A percentile compares a stretch with the other conserved stretches of the same genome.
Conservation (phyloP, 352 stramenopile species). For the Pelagophyceae sp. region DNA sequence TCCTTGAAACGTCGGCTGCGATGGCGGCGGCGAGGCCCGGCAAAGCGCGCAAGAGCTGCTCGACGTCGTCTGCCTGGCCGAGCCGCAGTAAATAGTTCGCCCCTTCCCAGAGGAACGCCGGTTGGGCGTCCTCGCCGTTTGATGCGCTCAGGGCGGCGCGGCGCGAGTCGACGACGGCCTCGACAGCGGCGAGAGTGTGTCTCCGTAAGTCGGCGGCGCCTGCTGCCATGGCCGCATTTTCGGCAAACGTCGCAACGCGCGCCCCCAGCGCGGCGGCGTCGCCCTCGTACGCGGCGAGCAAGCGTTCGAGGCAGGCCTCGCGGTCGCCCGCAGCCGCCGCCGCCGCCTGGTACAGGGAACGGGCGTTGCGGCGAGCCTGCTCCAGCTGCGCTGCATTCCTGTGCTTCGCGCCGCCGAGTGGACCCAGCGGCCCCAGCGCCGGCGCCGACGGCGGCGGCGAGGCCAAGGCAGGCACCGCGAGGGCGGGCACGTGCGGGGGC, state of each 20-base stretch:
- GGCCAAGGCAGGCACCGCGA: not conserved
- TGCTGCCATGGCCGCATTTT: not conserved
- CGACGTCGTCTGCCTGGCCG: not conserved
- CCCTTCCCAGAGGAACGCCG: conserved; percentile 17
- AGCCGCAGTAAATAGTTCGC: not conserved
- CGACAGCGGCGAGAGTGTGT: not conserved
- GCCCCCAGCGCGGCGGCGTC: no score
- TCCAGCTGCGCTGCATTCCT: not conserved
- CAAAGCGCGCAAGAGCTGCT: not conserved
- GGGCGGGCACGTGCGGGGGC: no score
- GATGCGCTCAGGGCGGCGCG: not conserved
- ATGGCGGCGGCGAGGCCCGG: not conserved
- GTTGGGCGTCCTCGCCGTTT: not conserved
- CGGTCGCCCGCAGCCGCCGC: not conserved
- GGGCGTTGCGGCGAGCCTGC: not conserved
- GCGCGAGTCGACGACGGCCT: conserved; percentile 11
- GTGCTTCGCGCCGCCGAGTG: not conserved
- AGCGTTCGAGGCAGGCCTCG: not conserved
- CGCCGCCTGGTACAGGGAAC: not conserved
- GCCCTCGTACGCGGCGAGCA: not conserved
- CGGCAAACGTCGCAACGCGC: not conserved
- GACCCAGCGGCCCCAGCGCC: not conserved
- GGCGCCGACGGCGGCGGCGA: not conserved
- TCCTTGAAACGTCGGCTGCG: not conserved
- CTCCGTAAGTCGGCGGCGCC: not conserved